Base-by-base conservation (phyloP, 192 early-diverging fungal genomes). In the Endogone sp. region DNA sequence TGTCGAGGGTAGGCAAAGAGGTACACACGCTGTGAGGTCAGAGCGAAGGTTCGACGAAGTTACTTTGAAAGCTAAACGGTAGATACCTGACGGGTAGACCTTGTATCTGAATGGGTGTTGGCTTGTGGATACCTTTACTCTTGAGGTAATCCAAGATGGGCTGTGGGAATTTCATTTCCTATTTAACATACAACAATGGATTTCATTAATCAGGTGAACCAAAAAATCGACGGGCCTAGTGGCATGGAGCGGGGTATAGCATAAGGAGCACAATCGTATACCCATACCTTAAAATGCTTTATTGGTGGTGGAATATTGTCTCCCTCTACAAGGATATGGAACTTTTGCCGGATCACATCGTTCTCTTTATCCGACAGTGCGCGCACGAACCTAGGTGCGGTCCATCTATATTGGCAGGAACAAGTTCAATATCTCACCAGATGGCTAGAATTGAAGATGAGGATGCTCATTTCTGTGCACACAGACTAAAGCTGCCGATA, bases 101-200 rank as follows among this genome's bases (percentile, higher is more conserved):
- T 71, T 98, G 95, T 68, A 97, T 87, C 76, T 99, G 95, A 85
- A 99, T 99, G 11, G 95, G 95, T 26, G 97, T 96, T 9, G 97
- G 97, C 62, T 85, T 80, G n/a, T 83, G 72, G 62, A 99, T 99
- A 4, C 86, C 86, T 69, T 96, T 96, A 4, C 77, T 74, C 68
- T 86, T 83, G 28, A 99, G 82, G 65, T 94, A 93, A 16, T 88
- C 80, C 58, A 98, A 63, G 32, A 99, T 85, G 4, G 89, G 79
- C 28, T 81, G 64, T 2, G 95, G 95, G 24, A 98, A 85, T 55
- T 92, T 87, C 97, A 98, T 98, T 37, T 90, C 84, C 75, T 85
- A 62, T 44, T 29, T n/a, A 24, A 26, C 32, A 69, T 20, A 22
- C 8, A 62, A 69, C 26, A 55, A 69, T 56, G 21, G 22, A 66